Base-by-base conservation (phyloP, 1,139 yeast genomes). In the Pneumocystis carinii region DNA sequence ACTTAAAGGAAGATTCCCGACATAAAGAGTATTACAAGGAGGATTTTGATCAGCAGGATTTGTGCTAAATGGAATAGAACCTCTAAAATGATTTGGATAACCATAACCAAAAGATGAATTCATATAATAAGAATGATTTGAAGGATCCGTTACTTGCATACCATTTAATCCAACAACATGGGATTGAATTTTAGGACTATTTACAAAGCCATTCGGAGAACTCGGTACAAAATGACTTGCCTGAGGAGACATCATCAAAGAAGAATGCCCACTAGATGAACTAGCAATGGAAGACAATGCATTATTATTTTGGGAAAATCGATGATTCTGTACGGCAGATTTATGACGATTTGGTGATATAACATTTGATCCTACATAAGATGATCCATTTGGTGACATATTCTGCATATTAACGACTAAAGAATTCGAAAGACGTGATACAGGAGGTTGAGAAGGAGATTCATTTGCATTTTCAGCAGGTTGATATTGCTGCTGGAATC, bases 1-100 rank as follows among this genome's bases (percentile, higher is more conserved):
- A 77, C 92, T 97, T 12, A 96, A 96, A 2, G 98, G 98, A 70
- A 92, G 79, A 73, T 92, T 92, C 29, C 98, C 98, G 62, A 92
- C 98, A 71, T 92, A 92, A 65, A 92, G 78, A 0, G 98, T 92
- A 73, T 92, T 92, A 76, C 98, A 92, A 7, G 98, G 98, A 10
- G 98, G 98, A 71, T 92, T 92, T 75, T 92, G 98, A 75, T 92
- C 98, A 2, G 98, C 98, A 0, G 98, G 98, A 70, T 92, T 92
- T 1, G 96, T 48, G 10, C 55, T 48, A 42, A 42, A 42, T 27
- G 53, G 12, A 19, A 42, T 19, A 8, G 19, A 24, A 8, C 15
- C 55, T 19, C 55, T 17, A 27, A 24, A 8, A 48, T 19, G 55
- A 19, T 19, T 48, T 24, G 32, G 32, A 12, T 12, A 15, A 12